Conservation (phyloP, 208 protist genomes). For the Crithidia sp. region DNA sequence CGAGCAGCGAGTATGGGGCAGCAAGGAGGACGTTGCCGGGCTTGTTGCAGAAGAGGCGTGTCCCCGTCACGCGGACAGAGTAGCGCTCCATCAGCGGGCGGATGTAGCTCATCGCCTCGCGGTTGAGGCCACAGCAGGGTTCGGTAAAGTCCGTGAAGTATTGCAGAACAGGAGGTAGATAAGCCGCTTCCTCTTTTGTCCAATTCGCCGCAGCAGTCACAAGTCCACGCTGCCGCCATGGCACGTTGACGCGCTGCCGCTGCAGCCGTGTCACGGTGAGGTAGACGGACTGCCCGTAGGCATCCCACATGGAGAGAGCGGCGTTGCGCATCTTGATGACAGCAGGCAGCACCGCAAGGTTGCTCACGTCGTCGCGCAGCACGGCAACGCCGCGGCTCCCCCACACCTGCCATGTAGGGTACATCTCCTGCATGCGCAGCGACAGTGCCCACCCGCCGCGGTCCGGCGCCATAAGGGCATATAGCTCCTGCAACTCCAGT, state of each 20-base stretch:
- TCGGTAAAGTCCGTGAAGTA: constrained; percentile 35
- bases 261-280: constrained; percentile 1
- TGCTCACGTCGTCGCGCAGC: constrained; percentile 10
- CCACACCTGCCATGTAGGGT: constrained; percentile 40
- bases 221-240: background rate
- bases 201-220: background rate
- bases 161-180: constrained; percentile 26
- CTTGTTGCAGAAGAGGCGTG: background rate
- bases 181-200: background rate
- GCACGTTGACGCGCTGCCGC: constrained; percentile 10
- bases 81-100: constrained; percentile 49
- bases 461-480: constrained; percentile 21
- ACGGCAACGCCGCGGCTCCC: constrained; percentile 29
- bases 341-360: background rate
- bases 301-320: background rate
- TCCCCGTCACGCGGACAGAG: constrained; percentile 1
- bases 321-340: no score
- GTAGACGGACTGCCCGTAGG: background rate
- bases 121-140: constrained; percentile 37
- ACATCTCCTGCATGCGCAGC: constrained; percentile 22
- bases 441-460: constrained; percentile 34
- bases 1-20: constrained; percentile 13
- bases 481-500: background rate
- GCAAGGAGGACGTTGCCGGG: constrained; percentile 8
- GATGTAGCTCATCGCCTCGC: constrained; percentile 42